Evolutionary conservation across 2,329 filamentous ascomycete genomes (phyloP).

Genomic region (Coleophoma crateriformis): DNA sequence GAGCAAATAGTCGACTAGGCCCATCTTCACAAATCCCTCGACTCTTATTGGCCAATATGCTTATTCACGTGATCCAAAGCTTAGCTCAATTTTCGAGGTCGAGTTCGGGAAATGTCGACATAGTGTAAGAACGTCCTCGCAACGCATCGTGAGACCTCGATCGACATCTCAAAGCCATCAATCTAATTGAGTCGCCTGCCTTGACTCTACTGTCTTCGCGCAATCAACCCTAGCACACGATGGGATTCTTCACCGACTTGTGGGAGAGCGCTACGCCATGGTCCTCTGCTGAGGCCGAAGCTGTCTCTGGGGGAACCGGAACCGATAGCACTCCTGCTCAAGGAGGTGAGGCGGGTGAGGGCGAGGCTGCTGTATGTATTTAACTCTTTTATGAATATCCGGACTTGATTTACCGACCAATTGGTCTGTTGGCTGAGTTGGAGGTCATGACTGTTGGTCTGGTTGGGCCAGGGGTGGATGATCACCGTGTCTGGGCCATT

Average conservation of each 20-base stretch:
- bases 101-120: neutral
- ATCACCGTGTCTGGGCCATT: too few relatives aligned
- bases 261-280: slow-evolving; percentile 61
- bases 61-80: neutral
- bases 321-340: slow-evolving; percentile 29
- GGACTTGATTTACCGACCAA: neutral
- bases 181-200: too few relatives aligned
- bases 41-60: neutral
- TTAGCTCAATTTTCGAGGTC: slow-evolving; percentile 3
- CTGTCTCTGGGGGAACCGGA: slow-evolving; percentile 21
- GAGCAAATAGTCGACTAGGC: too few relatives aligned
- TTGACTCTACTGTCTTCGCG: neutral
- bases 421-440: slow-evolving; percentile 4
- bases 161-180: slow-evolving; percentile 1
- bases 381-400: neutral
- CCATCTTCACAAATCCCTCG: neutral
- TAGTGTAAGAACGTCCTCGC: neutral
- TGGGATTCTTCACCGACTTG: slow-evolving; percentile 66
- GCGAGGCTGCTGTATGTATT: slow-evolving; percentile 30
- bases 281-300: slow-evolving; percentile 60
- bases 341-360: slow-evolving; percentile 42
- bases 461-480: neutral
- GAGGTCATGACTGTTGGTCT: neutral
- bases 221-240: slow-evolving; percentile 26
- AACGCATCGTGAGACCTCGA: neutral